Percentiles rank a stretch among this genome's conserved stretches.
Conservation (phyloP, 2,329 filamentous ascomycete species). For the Penicillium concentricum region DNA sequence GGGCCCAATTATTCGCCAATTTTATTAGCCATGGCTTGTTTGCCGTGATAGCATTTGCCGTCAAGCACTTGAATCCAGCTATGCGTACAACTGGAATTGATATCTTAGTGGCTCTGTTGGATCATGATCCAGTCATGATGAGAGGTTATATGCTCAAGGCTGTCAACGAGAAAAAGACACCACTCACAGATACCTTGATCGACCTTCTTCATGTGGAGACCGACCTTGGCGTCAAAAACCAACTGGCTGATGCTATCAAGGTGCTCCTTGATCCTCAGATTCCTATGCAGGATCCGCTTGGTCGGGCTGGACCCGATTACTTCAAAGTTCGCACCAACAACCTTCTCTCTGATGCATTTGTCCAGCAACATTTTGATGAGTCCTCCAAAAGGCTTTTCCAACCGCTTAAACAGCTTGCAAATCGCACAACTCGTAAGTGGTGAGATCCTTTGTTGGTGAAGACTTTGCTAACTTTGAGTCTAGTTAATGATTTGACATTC, state of each 20-base stretch:
- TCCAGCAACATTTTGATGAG: conserved; percentile 84
- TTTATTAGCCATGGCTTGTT: conserved; percentile 86
- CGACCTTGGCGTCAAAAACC: conserved; percentile 90
- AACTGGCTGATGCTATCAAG: conserved; percentile 93
- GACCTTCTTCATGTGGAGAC: conserved; percentile 87
- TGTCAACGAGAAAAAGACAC: conserved; percentile 79
- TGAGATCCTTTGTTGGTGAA: background rate
- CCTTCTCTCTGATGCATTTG: conserved; percentile 79
- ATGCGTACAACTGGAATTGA: conserved; percentile 92
- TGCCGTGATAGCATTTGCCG: conserved; percentile 84
- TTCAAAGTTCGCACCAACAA: conserved; percentile 63
- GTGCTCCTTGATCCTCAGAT: conserved; percentile 77
- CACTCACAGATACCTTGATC: conserved; percentile 87
- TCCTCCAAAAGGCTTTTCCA: conserved; percentile 83
- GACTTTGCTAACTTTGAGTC: conserved; percentile 7
- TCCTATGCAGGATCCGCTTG: conserved; percentile 58
- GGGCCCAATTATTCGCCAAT: conserved; percentile 82
- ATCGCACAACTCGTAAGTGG: conserved; percentile 54
- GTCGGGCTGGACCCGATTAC: conserved; percentile 65
- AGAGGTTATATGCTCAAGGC: conserved; percentile 90
- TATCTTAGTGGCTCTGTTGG: conserved; percentile 88
- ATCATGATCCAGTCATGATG: conserved; percentile 94
- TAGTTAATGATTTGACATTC: conserved; percentile 70
- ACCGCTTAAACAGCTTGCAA: conserved; percentile 78
- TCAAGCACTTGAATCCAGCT: conserved; percentile 78